phyloP scores from a whole-genome alignment of 192 early-diverging fungal species.

The Allomyces macrogynus region DNA sequence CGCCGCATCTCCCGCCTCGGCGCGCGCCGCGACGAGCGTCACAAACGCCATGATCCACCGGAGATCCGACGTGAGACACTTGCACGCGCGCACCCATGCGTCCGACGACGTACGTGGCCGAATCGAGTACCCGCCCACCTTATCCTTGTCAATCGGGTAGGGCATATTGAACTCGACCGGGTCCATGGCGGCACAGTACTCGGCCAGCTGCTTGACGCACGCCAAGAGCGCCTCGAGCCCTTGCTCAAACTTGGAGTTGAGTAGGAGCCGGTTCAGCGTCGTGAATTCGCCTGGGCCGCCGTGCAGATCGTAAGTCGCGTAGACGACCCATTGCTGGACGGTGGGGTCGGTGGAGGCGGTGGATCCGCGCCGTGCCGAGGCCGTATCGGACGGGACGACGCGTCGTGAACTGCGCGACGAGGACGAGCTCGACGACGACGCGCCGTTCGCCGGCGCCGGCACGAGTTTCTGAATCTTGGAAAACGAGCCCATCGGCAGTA shows the following conservation, averaged over 20 bases:
- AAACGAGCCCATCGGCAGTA: conserved; percentile 81
- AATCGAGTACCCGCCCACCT: conserved; percentile 66
- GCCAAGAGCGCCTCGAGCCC: background rate
- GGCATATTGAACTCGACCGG: conserved; percentile 1
- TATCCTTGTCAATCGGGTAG: conserved; percentile 57
- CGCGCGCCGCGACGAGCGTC: background rate
- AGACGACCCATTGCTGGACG: conserved; percentile 52
- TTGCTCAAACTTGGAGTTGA: background rate
- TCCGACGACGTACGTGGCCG: background rate
- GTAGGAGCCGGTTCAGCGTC: background rate
- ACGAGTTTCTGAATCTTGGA: conserved; percentile 73
- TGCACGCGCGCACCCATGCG: background rate
- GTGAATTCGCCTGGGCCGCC: background rate
- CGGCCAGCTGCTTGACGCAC: background rate
- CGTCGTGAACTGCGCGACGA: background rate
- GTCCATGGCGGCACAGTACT: background rate
- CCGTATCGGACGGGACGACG: background rate
- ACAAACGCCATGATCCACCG: background rate
- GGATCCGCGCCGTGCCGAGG: background rate
- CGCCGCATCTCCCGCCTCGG: too few relatives aligned
- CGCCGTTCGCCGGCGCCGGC: conserved; percentile 47
- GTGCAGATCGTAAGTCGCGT: background rate
- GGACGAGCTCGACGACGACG: conserved; percentile 36
- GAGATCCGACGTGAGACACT: background rate
- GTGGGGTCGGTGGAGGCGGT: background rate